Conservation (phyloP, 2,329 filamentous ascomycete species). For the Aureobasidium sp. region DNA sequence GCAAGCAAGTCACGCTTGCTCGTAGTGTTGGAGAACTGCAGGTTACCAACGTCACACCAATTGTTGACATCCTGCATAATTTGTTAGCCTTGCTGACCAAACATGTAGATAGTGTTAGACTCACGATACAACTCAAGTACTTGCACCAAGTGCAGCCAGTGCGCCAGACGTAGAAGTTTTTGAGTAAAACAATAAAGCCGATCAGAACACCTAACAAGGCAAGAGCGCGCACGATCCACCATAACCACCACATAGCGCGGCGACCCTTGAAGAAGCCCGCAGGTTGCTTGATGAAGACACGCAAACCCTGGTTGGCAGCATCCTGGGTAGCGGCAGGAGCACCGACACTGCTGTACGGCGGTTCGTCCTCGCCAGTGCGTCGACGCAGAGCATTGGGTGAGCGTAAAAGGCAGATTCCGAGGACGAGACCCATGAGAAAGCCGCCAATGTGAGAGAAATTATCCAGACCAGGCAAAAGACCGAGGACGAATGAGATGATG, state of each 20-base stretch:
- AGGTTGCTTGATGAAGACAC: constrained; percentile 43
- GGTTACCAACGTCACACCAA: constrained; percentile 54
- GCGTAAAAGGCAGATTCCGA: constrained; percentile 81
- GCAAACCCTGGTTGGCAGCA: constrained; percentile 24
- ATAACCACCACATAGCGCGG: constrained; percentile 92
- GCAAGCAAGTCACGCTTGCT: constrained; percentile 16
- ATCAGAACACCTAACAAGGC: constrained; percentile 74
- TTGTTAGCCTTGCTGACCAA: neutral
- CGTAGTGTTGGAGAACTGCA: constrained; percentile 28
- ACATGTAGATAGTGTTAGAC: constrained; percentile 33
- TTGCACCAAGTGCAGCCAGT: constrained; percentile 87
- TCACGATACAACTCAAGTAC: constrained; percentile 85
- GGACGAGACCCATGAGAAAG: constrained; percentile 81
- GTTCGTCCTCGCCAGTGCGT: constrained; percentile 61
- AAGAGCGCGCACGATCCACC: constrained; percentile 82
- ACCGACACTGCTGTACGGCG: constrained; percentile 59
- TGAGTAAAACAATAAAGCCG: constrained; percentile 76
- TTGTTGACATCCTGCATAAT: constrained; percentile 52
- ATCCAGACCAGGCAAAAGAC: constrained; percentile 84
- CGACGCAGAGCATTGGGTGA: constrained; percentile 75
- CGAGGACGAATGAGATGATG: constrained; percentile 82
- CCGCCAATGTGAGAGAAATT: constrained; percentile 98
- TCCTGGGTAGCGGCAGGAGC: constrained; percentile 8
- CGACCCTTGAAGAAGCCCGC: constrained; percentile 82
- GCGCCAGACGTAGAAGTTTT: constrained; percentile 81